Percentiles rank a stretch among this genome's conserved stretches.
phyloP scores from a whole-genome alignment of 2,329 filamentous ascomycete species.

The Phaeosphaeria sp. region DNA sequence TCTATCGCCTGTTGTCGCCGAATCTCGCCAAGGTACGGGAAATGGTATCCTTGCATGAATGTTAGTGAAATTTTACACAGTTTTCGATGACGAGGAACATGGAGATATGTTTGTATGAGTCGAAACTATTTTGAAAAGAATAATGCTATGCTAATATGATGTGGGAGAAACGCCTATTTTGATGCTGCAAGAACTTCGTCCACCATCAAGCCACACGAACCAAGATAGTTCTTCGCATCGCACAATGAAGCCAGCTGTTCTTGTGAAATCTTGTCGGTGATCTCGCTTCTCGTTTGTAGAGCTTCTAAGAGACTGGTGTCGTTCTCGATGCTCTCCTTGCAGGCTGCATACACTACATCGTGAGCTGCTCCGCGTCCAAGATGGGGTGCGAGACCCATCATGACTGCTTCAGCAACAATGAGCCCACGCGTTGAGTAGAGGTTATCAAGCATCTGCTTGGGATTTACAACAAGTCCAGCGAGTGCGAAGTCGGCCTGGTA shows the following conservation, averaged over 20 bases:
- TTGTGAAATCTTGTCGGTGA: slow-evolving; percentile 53
- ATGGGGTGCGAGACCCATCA: slow-evolving; percentile 64
- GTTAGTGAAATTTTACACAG: neutral
- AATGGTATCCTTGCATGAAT: neutral
- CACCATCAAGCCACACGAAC: slow-evolving; percentile 45
- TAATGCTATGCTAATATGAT: neutral
- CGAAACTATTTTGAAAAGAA: neutral
- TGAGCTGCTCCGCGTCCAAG: slow-evolving; percentile 61
- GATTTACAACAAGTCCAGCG: slow-evolving; percentile 59
- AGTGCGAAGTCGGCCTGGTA: slow-evolving; percentile 63
- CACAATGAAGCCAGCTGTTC: slow-evolving; percentile 60
- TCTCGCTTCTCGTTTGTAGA: slow-evolving; percentile 48
- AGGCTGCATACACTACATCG: slow-evolving; percentile 64
- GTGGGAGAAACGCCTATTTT: slow-evolving; percentile 19
- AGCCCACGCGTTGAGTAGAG: slow-evolving; percentile 59
- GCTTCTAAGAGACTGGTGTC: slow-evolving; percentile 53
- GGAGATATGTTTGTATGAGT: neutral
- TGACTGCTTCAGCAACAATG: slow-evolving; percentile 66
- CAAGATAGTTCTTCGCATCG: slow-evolving; percentile 60
- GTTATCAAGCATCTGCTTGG: slow-evolving; percentile 58
- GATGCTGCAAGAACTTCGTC: slow-evolving; percentile 42
- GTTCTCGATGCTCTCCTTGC: slow-evolving; percentile 57
- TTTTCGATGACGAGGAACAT: neutral
- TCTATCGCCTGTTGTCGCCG: neutral
- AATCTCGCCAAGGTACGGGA: neutral